Conservation (phyloP, 2,329 filamentous ascomycete species). For the Colletotrichum horii region DNA sequence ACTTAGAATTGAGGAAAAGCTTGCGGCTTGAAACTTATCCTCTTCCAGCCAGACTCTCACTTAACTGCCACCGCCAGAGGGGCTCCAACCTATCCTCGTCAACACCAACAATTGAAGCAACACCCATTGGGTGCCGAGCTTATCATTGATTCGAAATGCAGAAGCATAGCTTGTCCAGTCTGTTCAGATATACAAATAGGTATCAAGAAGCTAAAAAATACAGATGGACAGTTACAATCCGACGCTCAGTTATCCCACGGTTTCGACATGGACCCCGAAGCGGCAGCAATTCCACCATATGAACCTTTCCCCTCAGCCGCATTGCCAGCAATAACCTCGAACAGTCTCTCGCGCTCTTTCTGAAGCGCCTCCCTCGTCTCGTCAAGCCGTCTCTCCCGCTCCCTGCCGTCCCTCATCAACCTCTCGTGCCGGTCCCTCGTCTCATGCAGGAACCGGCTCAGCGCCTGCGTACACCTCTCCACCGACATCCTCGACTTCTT, state of each 20-base stretch:
- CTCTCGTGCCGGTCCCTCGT: conserved; percentile 33
- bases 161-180: not conserved
- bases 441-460: conserved; percentile 36
- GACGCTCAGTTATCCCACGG: not conserved
- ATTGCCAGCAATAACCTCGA: conserved; percentile 31
- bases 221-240: not conserved
- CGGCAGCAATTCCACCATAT: not conserved
- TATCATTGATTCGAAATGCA: rapidly evolving
- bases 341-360: conserved; percentile 46
- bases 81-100: rapidly evolving
- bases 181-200: not conserved
- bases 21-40: too few relatives aligned
- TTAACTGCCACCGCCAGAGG: rapidly evolving
- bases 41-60: rapidly evolving
- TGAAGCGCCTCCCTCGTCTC: conserved; percentile 45
- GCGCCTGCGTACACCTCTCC: conserved; percentile 33
- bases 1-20: too few relatives aligned
- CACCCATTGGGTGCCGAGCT: not conserved
- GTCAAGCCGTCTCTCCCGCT: conserved; percentile 33
- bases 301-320: not conserved
- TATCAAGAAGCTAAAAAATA: not conserved
- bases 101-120: rapidly evolving
- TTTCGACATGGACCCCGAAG: not conserved
- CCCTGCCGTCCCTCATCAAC: conserved; percentile 35
- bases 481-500: conserved; percentile 45